A percentile compares a stretch with the other conserved stretches of the same genome.
Evolutionary conservation across 106 monocot genomes (phyloP).

Genomic region (Alisma plantagoaquatica): DNA sequence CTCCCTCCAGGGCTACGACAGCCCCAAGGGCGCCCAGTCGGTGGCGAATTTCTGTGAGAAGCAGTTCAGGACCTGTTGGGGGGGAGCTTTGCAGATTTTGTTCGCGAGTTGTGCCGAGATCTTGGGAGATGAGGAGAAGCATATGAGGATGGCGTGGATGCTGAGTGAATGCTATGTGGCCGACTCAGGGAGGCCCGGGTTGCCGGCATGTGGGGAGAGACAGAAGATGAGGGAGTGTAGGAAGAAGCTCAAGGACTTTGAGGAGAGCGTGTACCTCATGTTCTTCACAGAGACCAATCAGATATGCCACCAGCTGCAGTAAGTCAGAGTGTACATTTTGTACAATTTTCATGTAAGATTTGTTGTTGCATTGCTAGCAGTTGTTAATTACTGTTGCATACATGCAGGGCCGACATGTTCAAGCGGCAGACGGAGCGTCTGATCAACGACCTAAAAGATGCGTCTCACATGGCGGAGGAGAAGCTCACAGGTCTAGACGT

Average conservation of each 20-base stretch:
- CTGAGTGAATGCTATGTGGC: constrained; percentile 61
- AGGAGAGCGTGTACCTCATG: constrained; percentile 55
- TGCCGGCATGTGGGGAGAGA: constrained; percentile 37
- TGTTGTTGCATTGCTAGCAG: no score
- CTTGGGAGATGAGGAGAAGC: constrained; percentile 49
- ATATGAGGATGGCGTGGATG: constrained; percentile 60
- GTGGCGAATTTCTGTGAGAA: constrained; percentile 47
- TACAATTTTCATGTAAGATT: no score
- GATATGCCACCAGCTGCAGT: constrained; percentile 93
- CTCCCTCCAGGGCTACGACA: constrained; percentile 17
- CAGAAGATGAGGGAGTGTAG: constrained; percentile 45
- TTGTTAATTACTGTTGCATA: no score
- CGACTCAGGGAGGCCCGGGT: constrained; percentile 43
- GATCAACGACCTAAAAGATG: constrained; percentile 50
- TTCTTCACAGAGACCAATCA: constrained; percentile 73
- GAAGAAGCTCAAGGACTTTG: constrained; percentile 48
- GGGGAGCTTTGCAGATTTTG: constrained; percentile 43
- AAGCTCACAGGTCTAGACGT: constrained; percentile 51
- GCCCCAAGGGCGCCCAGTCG: constrained; percentile 22
- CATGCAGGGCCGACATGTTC: constrained; percentile 68
- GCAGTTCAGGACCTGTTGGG: constrained; percentile 38
- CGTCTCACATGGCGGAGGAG: constrained; percentile 38
- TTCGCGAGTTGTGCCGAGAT: constrained; percentile 66
- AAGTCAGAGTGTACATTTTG: no score
- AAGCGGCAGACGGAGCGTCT: constrained; percentile 58